phyloP scores from a whole-genome alignment of 106 monocot species.

The Acanthochlamys bracteata region DNA sequence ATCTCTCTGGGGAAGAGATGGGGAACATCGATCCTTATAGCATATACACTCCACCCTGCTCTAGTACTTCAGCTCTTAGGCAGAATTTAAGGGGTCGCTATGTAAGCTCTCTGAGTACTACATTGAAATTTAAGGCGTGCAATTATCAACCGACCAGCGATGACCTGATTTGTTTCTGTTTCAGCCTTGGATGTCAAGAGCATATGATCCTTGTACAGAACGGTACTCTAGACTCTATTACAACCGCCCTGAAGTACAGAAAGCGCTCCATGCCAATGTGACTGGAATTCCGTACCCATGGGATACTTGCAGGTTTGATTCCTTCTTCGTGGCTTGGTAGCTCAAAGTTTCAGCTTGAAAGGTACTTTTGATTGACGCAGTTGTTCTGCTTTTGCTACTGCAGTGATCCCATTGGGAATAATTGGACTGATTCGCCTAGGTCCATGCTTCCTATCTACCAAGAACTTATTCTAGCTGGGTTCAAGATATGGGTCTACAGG shows the following conservation, averaged over 20 bases:
- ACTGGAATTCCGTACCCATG: slow-evolving; percentile 64
- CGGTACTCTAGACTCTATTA: slow-evolving; percentile 51
- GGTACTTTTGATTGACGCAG: too few relatives aligned
- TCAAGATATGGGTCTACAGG: slow-evolving; percentile 93
- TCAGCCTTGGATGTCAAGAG: slow-evolving; percentile 85
- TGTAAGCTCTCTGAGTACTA: slow-evolving; percentile 33
- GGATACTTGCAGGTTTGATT: slow-evolving; percentile 72
- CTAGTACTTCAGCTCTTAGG: slow-evolving; percentile 17
- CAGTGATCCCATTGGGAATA: slow-evolving; percentile 44
- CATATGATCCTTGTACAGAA: slow-evolving; percentile 85
- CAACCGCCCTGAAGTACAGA: slow-evolving; percentile 78
- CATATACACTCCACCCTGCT: slow-evolving; percentile 70
- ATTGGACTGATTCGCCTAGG: slow-evolving; percentile 77
- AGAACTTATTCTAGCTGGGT: slow-evolving; percentile 71
- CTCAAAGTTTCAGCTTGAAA: too few relatives aligned
- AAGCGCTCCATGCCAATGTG: slow-evolving; percentile 82
- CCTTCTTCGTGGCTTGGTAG: not conserved
- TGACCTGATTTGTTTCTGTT: not conserved
- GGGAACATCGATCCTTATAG: slow-evolving; percentile 87
- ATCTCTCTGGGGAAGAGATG: slow-evolving; percentile 29
- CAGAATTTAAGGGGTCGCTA: slow-evolving; percentile 59
- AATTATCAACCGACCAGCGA: not conserved
- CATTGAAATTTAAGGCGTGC: not conserved
- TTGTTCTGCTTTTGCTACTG: not conserved
- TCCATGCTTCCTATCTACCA: slow-evolving; percentile 83